Evolutionary conservation across 108 stramenopile species (phyloP).

Genomic region (Nitzschia sp.): DNA sequence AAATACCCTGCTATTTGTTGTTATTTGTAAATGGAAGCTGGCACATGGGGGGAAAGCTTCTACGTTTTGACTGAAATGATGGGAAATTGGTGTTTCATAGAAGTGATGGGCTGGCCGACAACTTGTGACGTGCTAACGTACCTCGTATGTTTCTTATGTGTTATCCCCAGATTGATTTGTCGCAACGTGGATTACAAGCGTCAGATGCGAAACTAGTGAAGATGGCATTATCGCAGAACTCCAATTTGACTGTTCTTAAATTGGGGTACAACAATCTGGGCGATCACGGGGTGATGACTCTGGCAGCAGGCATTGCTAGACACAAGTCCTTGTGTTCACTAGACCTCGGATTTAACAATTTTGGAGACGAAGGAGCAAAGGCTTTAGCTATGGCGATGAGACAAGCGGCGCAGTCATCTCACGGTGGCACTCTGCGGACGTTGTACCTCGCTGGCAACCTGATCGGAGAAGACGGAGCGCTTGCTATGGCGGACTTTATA

Average conservation of each 20-base stretch:
- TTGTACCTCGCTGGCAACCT: slow-evolving; percentile 83
- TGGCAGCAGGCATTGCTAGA: slow-evolving; percentile 47
- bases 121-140: too few species aligned
- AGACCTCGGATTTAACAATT: slow-evolving; percentile 84
- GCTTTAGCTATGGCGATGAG: slow-evolving; percentile 64
- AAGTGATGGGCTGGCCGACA: too few species aligned
- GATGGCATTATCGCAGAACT: slow-evolving; percentile 75
- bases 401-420: slow-evolving; percentile 15
- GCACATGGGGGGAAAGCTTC: too few species aligned
- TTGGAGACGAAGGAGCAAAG: slow-evolving; percentile 76
- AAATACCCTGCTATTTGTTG: too few species aligned
- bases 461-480: slow-evolving; percentile 65
- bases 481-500: slow-evolving; percentile 69
- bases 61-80: too few species aligned
- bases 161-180: slow-evolving; percentile 68
- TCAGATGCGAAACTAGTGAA: slow-evolving; percentile 73
- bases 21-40: too few species aligned
- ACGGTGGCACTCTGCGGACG: slow-evolving; percentile 39
- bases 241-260: slow-evolving; percentile 72
- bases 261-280: slow-evolving; percentile 85
- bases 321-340: slow-evolving; percentile 67
- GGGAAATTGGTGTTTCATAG: too few species aligned
- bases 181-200: slow-evolving; percentile 67
- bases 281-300: slow-evolving; percentile 53
- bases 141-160: too few species aligned